A percentile compares a stretch with the other conserved stretches of the same genome.
Conservation (phyloP, 352 stramenopile genomes). For the Phytopythium oedochilum region DNA sequence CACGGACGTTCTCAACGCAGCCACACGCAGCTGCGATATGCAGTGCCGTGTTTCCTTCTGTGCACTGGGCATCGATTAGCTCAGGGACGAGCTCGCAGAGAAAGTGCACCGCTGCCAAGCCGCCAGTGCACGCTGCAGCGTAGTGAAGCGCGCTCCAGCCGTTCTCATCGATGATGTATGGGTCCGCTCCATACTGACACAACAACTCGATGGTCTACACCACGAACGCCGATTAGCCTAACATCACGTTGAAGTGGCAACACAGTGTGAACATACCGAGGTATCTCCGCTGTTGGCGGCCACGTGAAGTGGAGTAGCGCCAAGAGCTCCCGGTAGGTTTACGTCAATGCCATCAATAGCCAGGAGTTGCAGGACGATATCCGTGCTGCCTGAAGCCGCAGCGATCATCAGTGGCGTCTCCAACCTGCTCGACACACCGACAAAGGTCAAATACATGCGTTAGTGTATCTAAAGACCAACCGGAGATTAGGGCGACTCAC, state of each 20-base stretch:
- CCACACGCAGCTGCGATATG: conserved; percentile 59
- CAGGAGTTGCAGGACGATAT: conserved; percentile 23
- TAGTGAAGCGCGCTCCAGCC: conserved; percentile 67
- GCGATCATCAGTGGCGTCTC: conserved; percentile 45
- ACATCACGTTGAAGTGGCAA: neutral
- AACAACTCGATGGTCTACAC: conserved; percentile 46
- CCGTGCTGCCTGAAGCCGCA: conserved; percentile 41
- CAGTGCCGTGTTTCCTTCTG: conserved; percentile 55
- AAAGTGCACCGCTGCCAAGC: conserved; percentile 39
- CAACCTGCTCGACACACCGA: conserved; percentile 5
- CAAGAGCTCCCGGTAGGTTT: conserved; percentile 37
- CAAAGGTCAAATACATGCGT: neutral
- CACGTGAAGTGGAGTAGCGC: conserved; percentile 50
- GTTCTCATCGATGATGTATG: conserved; percentile 38
- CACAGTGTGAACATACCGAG: conserved; percentile 8
- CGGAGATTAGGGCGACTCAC: conserved; percentile 19
- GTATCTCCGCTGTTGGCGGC: conserved; percentile 57
- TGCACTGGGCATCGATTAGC: conserved; percentile 40
- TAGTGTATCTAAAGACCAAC: neutral
- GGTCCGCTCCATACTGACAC: conserved; percentile 26
- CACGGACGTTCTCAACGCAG: conserved; percentile 40
- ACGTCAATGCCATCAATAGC: conserved; percentile 20
- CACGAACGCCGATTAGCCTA: neutral
- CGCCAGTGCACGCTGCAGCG: conserved; percentile 33
- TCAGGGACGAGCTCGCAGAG: conserved; percentile 47